Conservation (phyloP, 1,139 yeast genomes). For the Nematodospora anomalae region DNA sequence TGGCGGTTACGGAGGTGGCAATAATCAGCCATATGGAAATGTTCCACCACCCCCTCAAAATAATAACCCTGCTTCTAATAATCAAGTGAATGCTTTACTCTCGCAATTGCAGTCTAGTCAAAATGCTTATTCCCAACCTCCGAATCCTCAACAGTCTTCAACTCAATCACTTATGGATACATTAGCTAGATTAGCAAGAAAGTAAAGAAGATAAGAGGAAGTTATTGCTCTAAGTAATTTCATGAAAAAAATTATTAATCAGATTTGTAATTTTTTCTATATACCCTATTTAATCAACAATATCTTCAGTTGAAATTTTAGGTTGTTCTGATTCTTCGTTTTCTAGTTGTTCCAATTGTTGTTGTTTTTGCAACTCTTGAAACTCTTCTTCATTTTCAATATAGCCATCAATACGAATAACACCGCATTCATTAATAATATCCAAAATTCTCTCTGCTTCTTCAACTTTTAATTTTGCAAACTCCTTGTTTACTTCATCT, state of each 20-base stretch:
- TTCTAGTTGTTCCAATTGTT: constrained; percentile 24
- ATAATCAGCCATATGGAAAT: constrained; percentile 11
- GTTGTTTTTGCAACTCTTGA: constrained; percentile 55
- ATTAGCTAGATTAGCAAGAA: constrained; percentile 35
- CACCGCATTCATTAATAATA: constrained; percentile 76
- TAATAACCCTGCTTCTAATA: constrained; percentile 18
- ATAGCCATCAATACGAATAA: constrained; percentile 75
- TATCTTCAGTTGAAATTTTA: constrained; percentile 20
- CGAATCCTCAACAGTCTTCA: constrained; percentile 14
- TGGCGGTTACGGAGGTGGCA: constrained; percentile 7
- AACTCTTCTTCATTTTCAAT: constrained; percentile 77
- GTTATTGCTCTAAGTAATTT: not conserved
- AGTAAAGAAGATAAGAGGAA: constrained; percentile 8
- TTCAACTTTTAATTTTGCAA: constrained; percentile 70
- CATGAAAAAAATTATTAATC: not conserved
- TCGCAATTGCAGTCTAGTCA: constrained; percentile 26
- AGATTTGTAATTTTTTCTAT: constrained; percentile 4
- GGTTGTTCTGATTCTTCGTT: constrained; percentile 9
- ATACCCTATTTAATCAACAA: constrained; percentile 23
- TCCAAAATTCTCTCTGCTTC: constrained; percentile 82
- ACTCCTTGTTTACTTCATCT: constrained; percentile 80
- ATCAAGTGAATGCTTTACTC: constrained; percentile 30
- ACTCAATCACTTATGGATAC: constrained; percentile 38
- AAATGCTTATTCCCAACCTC: constrained; percentile 9
- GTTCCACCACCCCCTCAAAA: constrained; percentile 12